Evolutionary conservation across 108 stramenopile species (phyloP).

Genomic region (Aurantiochytrium sp.): DNA sequence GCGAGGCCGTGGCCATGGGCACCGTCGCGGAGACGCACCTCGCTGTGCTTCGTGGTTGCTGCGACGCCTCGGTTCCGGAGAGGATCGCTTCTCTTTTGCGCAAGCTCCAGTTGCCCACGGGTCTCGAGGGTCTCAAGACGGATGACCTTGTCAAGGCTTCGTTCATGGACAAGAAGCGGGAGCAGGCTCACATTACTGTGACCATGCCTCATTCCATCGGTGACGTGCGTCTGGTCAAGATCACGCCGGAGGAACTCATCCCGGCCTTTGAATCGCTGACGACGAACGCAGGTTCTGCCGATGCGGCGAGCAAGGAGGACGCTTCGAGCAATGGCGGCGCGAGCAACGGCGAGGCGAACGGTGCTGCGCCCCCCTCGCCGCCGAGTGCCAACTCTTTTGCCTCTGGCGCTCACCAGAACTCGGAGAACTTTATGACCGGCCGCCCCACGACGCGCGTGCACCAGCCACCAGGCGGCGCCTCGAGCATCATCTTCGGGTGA

Average conservation of each 20-base stretch:
- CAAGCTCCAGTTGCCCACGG: neutral
- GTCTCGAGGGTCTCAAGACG: neutral
- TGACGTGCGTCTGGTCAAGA: neutral
- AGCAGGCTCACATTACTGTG: conserved; percentile 6
- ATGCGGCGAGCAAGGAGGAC: neutral
- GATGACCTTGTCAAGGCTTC: neutral
- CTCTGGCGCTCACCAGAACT: neutral
- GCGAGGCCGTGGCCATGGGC: conserved; percentile 92
- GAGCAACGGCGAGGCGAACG: neutral
- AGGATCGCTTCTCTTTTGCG: neutral
- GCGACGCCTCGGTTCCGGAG: neutral
- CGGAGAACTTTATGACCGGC: neutral
- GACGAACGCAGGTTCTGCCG: neutral
- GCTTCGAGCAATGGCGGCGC: neutral
- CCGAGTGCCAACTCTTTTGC: neutral
- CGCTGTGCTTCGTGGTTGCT: neutral
- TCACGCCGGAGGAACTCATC: neutral
- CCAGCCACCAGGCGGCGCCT: neutral
- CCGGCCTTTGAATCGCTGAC: neutral
- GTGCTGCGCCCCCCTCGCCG: neutral
- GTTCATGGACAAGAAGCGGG: conserved; percentile 10
- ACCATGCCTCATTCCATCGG: neutral
- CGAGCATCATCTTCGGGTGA: neutral
- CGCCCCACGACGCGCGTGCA: neutral
- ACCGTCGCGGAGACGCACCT: conserved; percentile 82